phyloP scores from a whole-genome alignment of 805 yeast species.

The Metschnikowia santaceciliae region DNA sequence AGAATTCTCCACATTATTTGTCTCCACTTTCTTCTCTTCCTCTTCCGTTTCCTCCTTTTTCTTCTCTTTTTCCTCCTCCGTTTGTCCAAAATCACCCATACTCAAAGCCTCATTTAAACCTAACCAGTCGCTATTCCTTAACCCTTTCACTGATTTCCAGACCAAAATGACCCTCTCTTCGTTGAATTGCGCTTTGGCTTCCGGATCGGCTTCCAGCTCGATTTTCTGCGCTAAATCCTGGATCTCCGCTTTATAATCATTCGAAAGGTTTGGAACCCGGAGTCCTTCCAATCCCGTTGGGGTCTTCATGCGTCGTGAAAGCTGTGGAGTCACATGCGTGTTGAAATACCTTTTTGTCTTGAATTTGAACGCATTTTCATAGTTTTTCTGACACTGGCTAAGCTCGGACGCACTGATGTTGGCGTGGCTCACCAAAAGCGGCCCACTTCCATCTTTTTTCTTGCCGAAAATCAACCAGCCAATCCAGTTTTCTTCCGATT shows the following conservation, averaged over 20 bases:
- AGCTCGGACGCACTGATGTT: constrained; percentile 22
- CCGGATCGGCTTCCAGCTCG: constrained; percentile 8
- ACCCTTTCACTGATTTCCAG: constrained; percentile 30
- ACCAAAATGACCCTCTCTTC: constrained; percentile 27
- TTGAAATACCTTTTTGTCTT: constrained; percentile 38
- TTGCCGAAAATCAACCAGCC: constrained; percentile 38
- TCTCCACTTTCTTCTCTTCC: too few relatives aligned
- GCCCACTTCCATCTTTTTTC: constrained; percentile 24
- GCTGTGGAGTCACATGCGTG: constrained; percentile 39
- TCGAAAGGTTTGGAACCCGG: constrained; percentile 6
- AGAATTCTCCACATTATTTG: background rate
- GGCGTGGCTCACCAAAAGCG: constrained; percentile 23
- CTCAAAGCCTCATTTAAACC: constrained; percentile 3
- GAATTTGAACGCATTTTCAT: constrained; percentile 22
- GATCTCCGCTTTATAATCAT: constrained; percentile 2
- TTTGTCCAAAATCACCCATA: constrained; percentile 7
- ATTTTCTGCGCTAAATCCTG: constrained; percentile 12
- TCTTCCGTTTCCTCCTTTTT: background rate
- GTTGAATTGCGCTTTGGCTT: constrained; percentile 11
- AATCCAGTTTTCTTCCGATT: constrained; percentile 37
- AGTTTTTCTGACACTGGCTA: constrained; percentile 15
- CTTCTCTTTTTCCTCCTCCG: background rate
- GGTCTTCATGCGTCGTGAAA: constrained; percentile 37
- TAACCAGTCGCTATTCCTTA: constrained; percentile 11
- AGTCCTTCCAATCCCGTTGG: constrained; percentile 28